Conservation (phyloP, 768 basidiomycete genomes). For the Mycena indigotica region DNA sequence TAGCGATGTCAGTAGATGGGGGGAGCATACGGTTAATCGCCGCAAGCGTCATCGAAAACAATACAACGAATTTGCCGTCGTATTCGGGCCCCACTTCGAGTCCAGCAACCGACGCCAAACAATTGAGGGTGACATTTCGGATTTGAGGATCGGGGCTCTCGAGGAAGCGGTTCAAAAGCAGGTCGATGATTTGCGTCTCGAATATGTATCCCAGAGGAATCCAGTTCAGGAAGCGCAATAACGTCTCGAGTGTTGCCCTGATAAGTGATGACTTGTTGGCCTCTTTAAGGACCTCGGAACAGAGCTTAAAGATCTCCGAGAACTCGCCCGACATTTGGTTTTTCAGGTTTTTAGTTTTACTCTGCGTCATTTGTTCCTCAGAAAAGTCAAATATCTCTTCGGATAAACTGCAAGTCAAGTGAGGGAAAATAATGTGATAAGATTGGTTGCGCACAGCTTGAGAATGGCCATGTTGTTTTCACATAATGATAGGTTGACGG, state of each 20-base stretch:
- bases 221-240: slow-evolving; percentile 97
- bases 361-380: slow-evolving; percentile 97
- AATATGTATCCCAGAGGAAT: slow-evolving; percentile 99
- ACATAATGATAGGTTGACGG: slow-evolving; percentile 92
- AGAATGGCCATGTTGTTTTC: slow-evolving; percentile 99
- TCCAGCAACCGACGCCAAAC: slow-evolving; percentile 93
- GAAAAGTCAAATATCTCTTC: slow-evolving; percentile 99
- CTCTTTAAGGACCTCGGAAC: slow-evolving; percentile 94
- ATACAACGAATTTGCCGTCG: slow-evolving; percentile 94
- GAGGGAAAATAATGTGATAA: neutral
- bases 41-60: slow-evolving; percentile 98
- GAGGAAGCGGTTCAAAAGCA: slow-evolving; percentile 90
- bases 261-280: slow-evolving; percentile 93
- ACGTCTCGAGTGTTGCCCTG: slow-evolving; percentile 90
- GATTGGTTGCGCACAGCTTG: slow-evolving; percentile 49
- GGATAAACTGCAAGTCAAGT: slow-evolving; percentile 51
- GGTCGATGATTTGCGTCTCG: slow-evolving; percentile 95
- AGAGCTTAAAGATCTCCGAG: slow-evolving; percentile 95
- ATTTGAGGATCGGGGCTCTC: slow-evolving; percentile 82
- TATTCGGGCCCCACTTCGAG: slow-evolving; percentile 95
- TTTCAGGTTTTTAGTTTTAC: slow-evolving; percentile 95
- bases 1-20: slow-evolving; percentile 90
- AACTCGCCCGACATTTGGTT: slow-evolving; percentile 97
- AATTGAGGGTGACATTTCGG: slow-evolving; percentile 95
- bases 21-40: slow-evolving; percentile 96